Conservation (phyloP, 108 stramenopile genomes). For the Epithemia pelagica region DNA sequence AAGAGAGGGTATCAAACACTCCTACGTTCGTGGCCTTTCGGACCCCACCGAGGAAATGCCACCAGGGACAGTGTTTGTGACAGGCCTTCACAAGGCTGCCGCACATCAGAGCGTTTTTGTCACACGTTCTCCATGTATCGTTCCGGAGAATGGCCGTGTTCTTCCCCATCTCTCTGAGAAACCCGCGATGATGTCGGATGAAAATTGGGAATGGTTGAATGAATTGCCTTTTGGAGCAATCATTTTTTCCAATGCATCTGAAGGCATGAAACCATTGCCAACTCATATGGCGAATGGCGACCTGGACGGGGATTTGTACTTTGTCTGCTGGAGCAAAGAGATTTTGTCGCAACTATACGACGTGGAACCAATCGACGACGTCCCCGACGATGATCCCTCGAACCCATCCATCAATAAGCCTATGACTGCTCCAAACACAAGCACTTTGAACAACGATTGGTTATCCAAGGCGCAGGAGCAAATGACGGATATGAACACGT, state of each 20-base stretch:
- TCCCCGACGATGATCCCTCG: conserved; percentile 3
- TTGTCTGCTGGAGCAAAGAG: conserved; percentile 38
- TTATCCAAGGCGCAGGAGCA: conserved; percentile 25
- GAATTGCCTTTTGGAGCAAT: conserved; percentile 35
- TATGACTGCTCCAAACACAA: conserved; percentile 15
- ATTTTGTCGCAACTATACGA: conserved; percentile 25
- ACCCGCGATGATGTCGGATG: conserved; percentile 33
- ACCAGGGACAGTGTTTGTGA: conserved; percentile 33
- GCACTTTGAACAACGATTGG: too few relatives aligned
- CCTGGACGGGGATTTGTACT: conserved; percentile 58
- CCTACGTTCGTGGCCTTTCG: conserved; percentile 38
- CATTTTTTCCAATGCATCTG: conserved; percentile 21
- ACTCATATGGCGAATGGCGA: conserved; percentile 42
- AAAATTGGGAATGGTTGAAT: conserved; percentile 35
- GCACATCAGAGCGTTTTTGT: conserved; percentile 25
- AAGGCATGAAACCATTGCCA: conserved; percentile 29
- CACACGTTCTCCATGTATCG: conserved; percentile 34
- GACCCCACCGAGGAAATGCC: conserved; percentile 43
- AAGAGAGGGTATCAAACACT: too few relatives aligned
- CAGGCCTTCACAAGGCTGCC: conserved; percentile 17
- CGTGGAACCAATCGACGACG: conserved; percentile 8
- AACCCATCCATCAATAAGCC: background rate
- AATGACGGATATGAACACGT: conserved; percentile 13
- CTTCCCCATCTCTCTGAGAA: conserved; percentile 21
- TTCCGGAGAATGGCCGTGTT: conserved; percentile 27